Base-by-base conservation (phyloP, 441 rosid genomes). In the Euphorbia celastroides region DNA sequence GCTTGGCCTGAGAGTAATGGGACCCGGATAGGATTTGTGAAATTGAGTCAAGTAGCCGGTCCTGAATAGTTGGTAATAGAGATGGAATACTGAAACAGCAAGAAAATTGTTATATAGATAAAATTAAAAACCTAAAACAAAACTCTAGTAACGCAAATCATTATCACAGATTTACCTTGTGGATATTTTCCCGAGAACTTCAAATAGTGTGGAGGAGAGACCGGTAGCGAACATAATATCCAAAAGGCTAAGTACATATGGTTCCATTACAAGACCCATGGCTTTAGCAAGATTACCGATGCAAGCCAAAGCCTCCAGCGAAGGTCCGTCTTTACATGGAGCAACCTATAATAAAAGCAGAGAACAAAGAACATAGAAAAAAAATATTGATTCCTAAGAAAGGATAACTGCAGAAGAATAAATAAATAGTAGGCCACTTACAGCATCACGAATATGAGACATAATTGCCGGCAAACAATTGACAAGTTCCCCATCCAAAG, bases 271-370 rank as follows among this genome's bases (percentile, higher is more conserved):
- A 70, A 78, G 79, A 56, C 99, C 97, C 98, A 96, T 96, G 64
- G 99, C 98, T 81, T 86, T 93, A 52, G 99, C 96, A 26, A 96
- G 86, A 83, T 90, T 96, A 70, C 99, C 98, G 75, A 93, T 91
- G 77, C 99, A 96, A 68, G 96, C 95, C 84, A 93, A 79, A 74
- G 99, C 99, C 84, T 96, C 98, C 48, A 88, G 95, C 34, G 92
- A 96, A 57, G 99, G 97, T 77, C 90, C 86, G 75, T 96, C 99
- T 77, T 86, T 88, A 64, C 98, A 96, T 61, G 99, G 99, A 77
- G 97, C 98, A 86, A 93, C 90, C 99, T 96, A 76, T 66, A 78
- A 19, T 32, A 65, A 28, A 51, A 22, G 41, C 9, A 60, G 57
- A 72, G 34, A 55, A 34, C 23, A 67, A 60, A 56, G 32, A 59